Percentiles rank a stretch among this genome's conserved stretches.
Conservation (phyloP, 495 filamentous ascomycete genomes). For the Jackrogersella minutella region DNA sequence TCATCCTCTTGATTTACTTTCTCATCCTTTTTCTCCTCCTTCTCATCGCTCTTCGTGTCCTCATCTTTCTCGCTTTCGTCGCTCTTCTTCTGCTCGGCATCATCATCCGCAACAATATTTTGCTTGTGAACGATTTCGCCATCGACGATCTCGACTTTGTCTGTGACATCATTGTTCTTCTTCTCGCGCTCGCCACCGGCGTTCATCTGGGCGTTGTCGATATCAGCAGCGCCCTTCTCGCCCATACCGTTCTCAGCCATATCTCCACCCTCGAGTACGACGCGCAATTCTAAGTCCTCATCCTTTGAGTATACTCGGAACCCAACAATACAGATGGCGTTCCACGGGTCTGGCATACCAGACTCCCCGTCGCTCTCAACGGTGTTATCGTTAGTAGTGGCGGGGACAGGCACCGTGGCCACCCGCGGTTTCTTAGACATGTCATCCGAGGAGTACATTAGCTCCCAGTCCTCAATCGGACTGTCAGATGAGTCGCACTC, state of each 20-base stretch:
- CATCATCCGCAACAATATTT: conserved; percentile 48
- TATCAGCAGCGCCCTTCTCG: conserved; percentile 57
- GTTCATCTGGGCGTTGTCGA: conserved; percentile 61
- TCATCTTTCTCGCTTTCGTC: conserved; percentile 37
- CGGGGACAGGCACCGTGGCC: conserved; percentile 33
- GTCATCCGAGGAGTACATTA: conserved; percentile 59
- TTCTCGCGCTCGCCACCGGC: conserved; percentile 54
- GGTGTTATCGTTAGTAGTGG: conserved; percentile 40
- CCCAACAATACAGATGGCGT: conserved; percentile 59
- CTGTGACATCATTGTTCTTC: conserved; percentile 34
- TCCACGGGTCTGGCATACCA: conserved; percentile 58
- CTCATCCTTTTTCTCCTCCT: conserved; percentile 14
- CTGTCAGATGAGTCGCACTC: conserved; percentile 59
- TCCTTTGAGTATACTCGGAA: conserved; percentile 61
- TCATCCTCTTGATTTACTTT: conserved; percentile 1
- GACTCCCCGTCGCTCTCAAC: conserved; percentile 56
- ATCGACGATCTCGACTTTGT: conserved; percentile 50
- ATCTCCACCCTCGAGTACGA: conserved; percentile 59
- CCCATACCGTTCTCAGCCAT: conserved; percentile 60
- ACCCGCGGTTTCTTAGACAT: conserved; percentile 58
- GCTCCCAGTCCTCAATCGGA: conserved; percentile 60
- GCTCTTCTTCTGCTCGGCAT: conserved; percentile 36
- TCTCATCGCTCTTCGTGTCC: conserved; percentile 7
- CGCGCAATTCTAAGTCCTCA: conserved; percentile 54
- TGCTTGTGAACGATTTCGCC: conserved; percentile 48